A percentile compares a stretch with the other conserved stretches of the same genome.
These are phyloP conservation scores for Botrytis fabae DNA, from an alignment of 2,329 filamentous ascomycete species.

Conservation along the genomic window DNA sequence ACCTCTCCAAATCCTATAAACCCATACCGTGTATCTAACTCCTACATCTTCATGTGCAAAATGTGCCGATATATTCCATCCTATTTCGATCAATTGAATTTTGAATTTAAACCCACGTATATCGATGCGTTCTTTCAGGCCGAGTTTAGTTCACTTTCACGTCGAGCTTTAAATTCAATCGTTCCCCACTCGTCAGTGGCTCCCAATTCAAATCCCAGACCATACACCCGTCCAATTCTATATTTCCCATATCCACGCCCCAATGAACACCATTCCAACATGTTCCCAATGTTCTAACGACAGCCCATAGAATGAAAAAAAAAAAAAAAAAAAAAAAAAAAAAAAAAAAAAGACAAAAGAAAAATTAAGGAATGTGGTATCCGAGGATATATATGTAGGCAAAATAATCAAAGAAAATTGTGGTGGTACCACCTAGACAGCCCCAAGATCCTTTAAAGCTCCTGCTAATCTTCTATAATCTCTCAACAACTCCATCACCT, in stretches of 20 bases:
- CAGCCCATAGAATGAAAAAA: neutral
- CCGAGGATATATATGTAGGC: constrained; percentile 3
- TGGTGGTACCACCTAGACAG: constrained; percentile 45
- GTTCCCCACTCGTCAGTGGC: neutral
- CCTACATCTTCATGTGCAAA: neutral
- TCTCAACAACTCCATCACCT: constrained; percentile 68
- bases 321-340: neutral
- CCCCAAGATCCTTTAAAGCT: constrained; percentile 62
- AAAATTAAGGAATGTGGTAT: neutral
- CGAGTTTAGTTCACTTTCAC: neutral
- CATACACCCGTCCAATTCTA: constrained; percentile 19
- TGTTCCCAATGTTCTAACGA: neutral
- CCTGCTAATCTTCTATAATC: constrained; percentile 74
- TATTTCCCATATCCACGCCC: neutral
- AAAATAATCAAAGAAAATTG: constrained; percentile 13
- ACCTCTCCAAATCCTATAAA: neutral
- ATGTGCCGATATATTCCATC: neutral
- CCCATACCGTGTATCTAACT: neutral
- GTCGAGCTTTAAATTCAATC: neutral
- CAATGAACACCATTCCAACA: neutral
- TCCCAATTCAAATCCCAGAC: constrained; percentile 9
- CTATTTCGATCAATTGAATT: neutral
- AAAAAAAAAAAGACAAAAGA: neutral
- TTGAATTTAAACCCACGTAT: neutral
- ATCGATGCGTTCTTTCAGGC: neutral